A percentile compares a stretch with the other conserved stretches of the same genome.
Conservation (phyloP, 257 asterid genomes). For the Solanum bulbocastanum region DNA sequence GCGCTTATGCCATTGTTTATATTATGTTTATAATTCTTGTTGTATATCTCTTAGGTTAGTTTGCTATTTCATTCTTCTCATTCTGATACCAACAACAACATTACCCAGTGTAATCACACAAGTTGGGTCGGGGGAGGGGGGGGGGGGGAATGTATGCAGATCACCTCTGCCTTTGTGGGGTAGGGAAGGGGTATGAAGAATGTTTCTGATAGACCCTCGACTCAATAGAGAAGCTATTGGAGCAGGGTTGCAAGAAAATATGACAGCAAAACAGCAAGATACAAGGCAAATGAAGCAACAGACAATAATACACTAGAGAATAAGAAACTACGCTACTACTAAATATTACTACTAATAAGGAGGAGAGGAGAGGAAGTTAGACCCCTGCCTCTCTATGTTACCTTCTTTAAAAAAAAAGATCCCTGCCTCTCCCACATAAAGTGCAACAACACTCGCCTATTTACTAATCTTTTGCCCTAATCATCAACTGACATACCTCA, state of each 20-base stretch:
- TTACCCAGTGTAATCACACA: not conserved
- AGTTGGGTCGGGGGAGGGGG: not conserved
- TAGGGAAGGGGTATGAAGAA: not conserved
- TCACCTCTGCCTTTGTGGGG: not conserved
- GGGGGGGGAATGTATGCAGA: not conserved
- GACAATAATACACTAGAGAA: not conserved
- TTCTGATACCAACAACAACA: not conserved
- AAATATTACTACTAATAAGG: not conserved
- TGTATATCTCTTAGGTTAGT: not conserved
- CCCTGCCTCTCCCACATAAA: not conserved
- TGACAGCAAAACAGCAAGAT: not conserved
- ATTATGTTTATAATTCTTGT: not conserved
- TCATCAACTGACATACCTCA: not conserved
- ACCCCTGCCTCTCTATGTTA: not conserved
- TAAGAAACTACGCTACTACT: not conserved
- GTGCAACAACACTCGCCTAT: not conserved
- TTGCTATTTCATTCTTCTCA: not conserved
- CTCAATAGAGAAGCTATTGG: not conserved
- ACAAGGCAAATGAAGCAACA: not conserved
- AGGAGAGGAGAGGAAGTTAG: not conserved
- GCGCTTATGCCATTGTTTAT: not conserved
- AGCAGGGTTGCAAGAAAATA: not conserved
- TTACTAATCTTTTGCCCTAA: not conserved
- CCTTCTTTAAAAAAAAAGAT: too few species aligned
- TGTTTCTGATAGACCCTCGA: not conserved